Evolutionary conservation across 495 filamentous ascomycete species (phyloP).

Genomic region (Haplographium delicatum): DNA sequence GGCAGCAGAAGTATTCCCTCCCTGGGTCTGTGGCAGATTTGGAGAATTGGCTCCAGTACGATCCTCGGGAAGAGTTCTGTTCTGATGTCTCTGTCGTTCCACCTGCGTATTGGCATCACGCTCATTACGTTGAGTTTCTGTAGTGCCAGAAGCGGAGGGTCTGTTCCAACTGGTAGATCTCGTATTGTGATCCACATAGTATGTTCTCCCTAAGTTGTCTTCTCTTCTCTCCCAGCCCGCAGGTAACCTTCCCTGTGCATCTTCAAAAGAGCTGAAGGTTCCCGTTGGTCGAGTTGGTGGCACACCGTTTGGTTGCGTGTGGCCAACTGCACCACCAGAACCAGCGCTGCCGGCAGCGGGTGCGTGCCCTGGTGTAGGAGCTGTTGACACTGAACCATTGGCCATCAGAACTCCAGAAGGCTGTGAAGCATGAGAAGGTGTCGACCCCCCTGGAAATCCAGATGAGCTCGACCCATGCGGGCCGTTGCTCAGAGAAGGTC

Average conservation of each 20-base stretch:
- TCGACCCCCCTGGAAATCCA: conserved; percentile 17
- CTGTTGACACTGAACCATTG: conserved; percentile 26
- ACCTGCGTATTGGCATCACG: conserved; percentile 84
- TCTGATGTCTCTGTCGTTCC: conserved; percentile 89
- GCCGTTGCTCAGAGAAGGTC: conserved; percentile 19
- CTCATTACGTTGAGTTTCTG: conserved; percentile 68
- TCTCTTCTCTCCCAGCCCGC: conserved; percentile 95
- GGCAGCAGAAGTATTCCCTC: conserved; percentile 37
- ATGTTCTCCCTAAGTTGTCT: conserved; percentile 94
- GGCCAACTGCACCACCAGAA: neutral
- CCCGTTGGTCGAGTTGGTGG: conserved; percentile 36
- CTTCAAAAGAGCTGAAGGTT: conserved; percentile 89
- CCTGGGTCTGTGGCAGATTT: conserved; percentile 61
- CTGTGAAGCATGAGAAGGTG: conserved; percentile 14
- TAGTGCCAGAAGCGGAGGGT: conserved; percentile 75
- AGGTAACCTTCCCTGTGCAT: conserved; percentile 85
- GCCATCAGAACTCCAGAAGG: conserved; percentile 19
- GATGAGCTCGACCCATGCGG: conserved; percentile 19
- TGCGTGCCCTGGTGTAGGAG: conserved; percentile 25
- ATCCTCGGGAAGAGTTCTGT: conserved; percentile 92
- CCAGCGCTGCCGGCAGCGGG: conserved; percentile 26
- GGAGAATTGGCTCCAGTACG: conserved; percentile 92
- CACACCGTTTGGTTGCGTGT: conserved; percentile 28
- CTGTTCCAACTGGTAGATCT: conserved; percentile 93
- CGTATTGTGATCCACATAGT: conserved; percentile 98